Percentiles rank a stretch among this genome's conserved stretches.
phyloP scores from a whole-genome alignment of 73 alveolate species.

The Paramecium caudatum region DNA sequence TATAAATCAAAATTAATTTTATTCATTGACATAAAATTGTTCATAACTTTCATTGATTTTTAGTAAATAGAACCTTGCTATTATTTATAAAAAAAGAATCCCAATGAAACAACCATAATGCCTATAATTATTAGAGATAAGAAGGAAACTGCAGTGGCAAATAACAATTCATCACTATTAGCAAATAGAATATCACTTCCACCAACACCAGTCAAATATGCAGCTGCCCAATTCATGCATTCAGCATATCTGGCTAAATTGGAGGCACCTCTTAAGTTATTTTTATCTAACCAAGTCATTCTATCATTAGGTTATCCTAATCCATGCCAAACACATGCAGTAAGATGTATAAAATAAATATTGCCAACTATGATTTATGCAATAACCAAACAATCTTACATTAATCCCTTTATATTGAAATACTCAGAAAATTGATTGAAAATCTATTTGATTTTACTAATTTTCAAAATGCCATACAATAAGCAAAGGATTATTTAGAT shows the following conservation, averaged over 20 bases:
- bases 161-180: not conserved
- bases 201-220: conserved; percentile 42
- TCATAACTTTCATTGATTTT: conserved; percentile 52
- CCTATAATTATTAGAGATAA: conserved; percentile 7
- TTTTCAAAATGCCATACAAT: not conserved
- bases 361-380: not conserved
- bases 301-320: not conserved
- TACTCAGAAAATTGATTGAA: conserved; percentile 9
- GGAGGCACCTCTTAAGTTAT: not conserved
- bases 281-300: conserved; percentile 39
- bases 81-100: conserved; percentile 31
- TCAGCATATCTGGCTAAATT: conserved; percentile 35
- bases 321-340: conserved; percentile 60
- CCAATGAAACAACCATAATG: not conserved
- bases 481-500: not conserved
- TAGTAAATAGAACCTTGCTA: not conserved
- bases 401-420: conserved; percentile 28
- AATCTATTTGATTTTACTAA: not conserved
- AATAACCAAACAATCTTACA: conserved; percentile 11
- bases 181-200: not conserved
- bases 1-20: conserved; percentile 47
- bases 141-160: conserved; percentile 33
- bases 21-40: conserved; percentile 63
- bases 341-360: conserved; percentile 1
- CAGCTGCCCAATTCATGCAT: conserved; percentile 60